phyloP scores from a whole-genome alignment of 179 eudicot species.

The Camellia oleifera region DNA sequence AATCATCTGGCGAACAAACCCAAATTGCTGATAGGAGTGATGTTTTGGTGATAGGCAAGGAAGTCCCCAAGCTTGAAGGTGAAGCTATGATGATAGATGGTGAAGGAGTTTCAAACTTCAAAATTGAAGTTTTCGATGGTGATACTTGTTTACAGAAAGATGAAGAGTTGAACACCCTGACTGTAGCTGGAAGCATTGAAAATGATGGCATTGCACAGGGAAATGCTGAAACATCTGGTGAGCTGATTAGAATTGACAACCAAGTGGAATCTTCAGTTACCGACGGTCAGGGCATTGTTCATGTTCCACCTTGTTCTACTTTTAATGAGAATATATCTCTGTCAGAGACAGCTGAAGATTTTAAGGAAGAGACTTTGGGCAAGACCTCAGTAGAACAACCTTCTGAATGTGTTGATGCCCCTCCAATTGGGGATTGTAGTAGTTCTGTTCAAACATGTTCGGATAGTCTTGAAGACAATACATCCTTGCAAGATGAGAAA shows the following conservation, averaged over 20 bases:
- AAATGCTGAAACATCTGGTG: conserved; percentile 12
- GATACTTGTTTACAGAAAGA: conserved; percentile 3
- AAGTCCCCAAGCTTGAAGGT: conserved; percentile 13
- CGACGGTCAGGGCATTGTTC: conserved; percentile 9
- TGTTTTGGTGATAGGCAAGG: not conserved
- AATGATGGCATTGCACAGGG: conserved; percentile 8
- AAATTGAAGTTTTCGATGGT: conserved; percentile 13
- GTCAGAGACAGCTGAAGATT: conserved; percentile 9
- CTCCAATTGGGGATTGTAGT: conserved; percentile 11
- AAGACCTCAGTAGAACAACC: conserved; percentile 6
- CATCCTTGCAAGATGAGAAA: conserved; percentile 9
- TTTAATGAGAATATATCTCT: conserved; percentile 13
- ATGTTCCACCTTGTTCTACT: conserved; percentile 11
- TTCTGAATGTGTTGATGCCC: not conserved
- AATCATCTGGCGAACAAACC: conserved; percentile 13
- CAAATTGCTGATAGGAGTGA: conserved; percentile 9
- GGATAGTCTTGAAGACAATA: not conserved
- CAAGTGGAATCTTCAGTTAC: conserved; percentile 14
- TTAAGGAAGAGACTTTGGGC: conserved; percentile 15
- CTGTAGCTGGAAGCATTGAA: conserved; percentile 5
- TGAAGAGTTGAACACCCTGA: conserved; percentile 14
- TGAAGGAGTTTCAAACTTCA: conserved; percentile 1
- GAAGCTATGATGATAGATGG: conserved; percentile 13
- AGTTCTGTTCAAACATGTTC: not conserved
- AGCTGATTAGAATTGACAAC: not conserved